Percentiles rank a stretch among this genome's conserved stretches.
These are phyloP conservation scores for Clarireedia monteithiana DNA, from an alignment of 2,329 filamentous ascomycete genomes.

Conservation along the genomic window DNA sequence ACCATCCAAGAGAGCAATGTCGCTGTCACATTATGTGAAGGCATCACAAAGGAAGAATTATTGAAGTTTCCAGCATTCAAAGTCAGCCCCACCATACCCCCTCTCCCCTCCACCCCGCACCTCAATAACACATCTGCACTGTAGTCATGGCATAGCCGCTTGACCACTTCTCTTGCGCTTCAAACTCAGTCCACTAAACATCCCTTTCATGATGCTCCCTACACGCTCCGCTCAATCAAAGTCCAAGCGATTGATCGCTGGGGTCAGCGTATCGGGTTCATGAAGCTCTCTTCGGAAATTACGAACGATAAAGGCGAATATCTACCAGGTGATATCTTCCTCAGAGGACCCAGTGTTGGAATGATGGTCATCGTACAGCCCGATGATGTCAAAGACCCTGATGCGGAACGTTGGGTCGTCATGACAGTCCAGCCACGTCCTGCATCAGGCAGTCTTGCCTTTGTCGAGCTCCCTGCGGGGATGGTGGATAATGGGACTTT, in stretches of 20 bases:
- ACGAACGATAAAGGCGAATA: constrained; percentile 39
- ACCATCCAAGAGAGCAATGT: constrained; percentile 31
- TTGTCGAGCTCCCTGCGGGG: constrained; percentile 50
- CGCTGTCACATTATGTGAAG: constrained; percentile 37
- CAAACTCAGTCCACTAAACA: constrained; percentile 33
- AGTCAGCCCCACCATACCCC: constrained; percentile 25
- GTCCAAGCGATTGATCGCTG: constrained; percentile 49
- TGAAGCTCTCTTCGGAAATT: constrained; percentile 45
- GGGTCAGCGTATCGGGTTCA: constrained; percentile 44
- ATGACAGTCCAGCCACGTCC: constrained; percentile 53
- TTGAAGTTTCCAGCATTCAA: constrained; percentile 41
- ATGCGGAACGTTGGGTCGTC: constrained; percentile 46
- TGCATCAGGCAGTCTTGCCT: constrained; percentile 44
- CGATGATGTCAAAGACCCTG: constrained; percentile 34
- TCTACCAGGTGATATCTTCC: constrained; percentile 47
- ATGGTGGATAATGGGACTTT: constrained; percentile 52
- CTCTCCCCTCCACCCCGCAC: not conserved
- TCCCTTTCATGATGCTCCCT: constrained; percentile 44
- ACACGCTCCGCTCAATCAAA: constrained; percentile 41
- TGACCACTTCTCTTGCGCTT: constrained; percentile 1
- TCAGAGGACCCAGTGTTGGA: constrained; percentile 53
- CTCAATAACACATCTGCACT: not conserved
- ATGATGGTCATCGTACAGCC: constrained; percentile 43
- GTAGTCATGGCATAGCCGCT: constrained; percentile 5
- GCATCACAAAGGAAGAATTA: constrained; percentile 38